Evolutionary conservation across 1,139 yeast species (phyloP).

Genomic region (Arxiozyma bovina): DNA sequence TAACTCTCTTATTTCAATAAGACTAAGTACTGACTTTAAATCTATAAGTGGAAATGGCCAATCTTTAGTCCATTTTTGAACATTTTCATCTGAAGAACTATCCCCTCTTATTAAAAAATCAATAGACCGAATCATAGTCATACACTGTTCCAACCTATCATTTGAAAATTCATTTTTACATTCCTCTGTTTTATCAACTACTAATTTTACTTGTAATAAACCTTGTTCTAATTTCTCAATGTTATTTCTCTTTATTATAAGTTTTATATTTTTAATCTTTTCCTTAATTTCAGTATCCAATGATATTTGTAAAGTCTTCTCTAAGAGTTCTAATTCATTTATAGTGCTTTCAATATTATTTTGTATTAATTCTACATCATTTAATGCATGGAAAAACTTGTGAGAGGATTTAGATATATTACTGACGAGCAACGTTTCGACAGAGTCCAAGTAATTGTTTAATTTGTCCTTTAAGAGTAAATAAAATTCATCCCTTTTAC

Average conservation of each 20-base stretch:
- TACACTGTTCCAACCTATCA: slow-evolving; percentile 38
- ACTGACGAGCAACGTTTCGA: slow-evolving; percentile 68
- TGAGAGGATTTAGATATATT: slow-evolving; percentile 81
- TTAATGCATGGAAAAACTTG: slow-evolving; percentile 76
- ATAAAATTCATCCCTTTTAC: slow-evolving; percentile 26
- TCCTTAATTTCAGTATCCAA: slow-evolving; percentile 44
- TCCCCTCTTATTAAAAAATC: slow-evolving; percentile 53
- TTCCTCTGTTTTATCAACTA: slow-evolving; percentile 41
- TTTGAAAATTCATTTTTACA: slow-evolving; percentile 44
- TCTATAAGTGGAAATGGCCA: slow-evolving; percentile 47
- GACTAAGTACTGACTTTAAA: slow-evolving; percentile 49
- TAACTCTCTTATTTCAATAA: slow-evolving; percentile 45
- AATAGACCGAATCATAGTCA: slow-evolving; percentile 48
- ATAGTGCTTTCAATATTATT: slow-evolving; percentile 48
- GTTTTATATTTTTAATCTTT: slow-evolving; percentile 46
- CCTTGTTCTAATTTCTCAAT: slow-evolving; percentile 56
- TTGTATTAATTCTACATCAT: slow-evolving; percentile 57
- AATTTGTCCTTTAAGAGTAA: slow-evolving; percentile 67
- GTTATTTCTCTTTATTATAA: slow-evolving; percentile 49
- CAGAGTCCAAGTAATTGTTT: slow-evolving; percentile 74
- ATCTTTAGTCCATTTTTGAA: slow-evolving; percentile 34
- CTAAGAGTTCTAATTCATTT: slow-evolving; percentile 40
- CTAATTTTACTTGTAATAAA: slow-evolving; percentile 51
- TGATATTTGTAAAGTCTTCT: slow-evolving; percentile 35
- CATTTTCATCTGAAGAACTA: slow-evolving; percentile 26